Conservation (phyloP, 106 monocot genomes). For the Apostasia ramifera region DNA sequence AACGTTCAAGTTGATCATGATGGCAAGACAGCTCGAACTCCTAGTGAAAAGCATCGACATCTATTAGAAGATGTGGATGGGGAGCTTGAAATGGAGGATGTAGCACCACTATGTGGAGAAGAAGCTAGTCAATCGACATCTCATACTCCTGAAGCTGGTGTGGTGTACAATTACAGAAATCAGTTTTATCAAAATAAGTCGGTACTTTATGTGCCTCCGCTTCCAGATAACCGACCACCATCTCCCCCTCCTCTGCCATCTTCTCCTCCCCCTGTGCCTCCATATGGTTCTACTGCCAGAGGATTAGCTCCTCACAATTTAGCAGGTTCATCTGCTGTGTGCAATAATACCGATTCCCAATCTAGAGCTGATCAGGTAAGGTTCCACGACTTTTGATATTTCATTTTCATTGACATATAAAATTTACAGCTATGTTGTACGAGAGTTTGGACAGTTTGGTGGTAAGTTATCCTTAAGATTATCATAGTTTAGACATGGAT, state of each 20-base stretch:
- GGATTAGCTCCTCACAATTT: constrained; percentile 9
- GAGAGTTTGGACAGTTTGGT: no score
- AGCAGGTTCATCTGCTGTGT: constrained; percentile 7
- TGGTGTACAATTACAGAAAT: constrained; percentile 1
- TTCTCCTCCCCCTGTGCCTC: constrained; percentile 55
- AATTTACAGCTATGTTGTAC: background rate
- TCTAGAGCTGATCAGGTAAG: constrained; percentile 36
- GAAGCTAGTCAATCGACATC: constrained; percentile 17
- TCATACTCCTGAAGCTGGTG: constrained; percentile 14
- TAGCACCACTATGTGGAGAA: constrained; percentile 53
- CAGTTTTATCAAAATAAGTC: constrained; percentile 15
- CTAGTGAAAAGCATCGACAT: constrained; percentile 46
- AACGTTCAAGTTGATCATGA: constrained; percentile 26
- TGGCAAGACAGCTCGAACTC: constrained; percentile 10
- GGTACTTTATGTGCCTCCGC: constrained; percentile 54
- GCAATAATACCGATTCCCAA: constrained; percentile 18
- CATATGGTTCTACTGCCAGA: constrained; percentile 5
- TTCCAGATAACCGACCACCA: constrained; percentile 75
- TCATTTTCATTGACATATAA: background rate
- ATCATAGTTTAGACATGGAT: no score
- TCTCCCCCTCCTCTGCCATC: constrained; percentile 90
- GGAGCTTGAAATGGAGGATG: constrained; percentile 99
- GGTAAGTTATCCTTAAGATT: no score
- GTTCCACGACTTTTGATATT: background rate
- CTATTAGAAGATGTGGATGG: constrained; percentile 95